These are phyloP conservation scores for Schwanniomyces occidentalis DNA, from an alignment of 805 yeast genomes.

Conservation along the genomic window DNA sequence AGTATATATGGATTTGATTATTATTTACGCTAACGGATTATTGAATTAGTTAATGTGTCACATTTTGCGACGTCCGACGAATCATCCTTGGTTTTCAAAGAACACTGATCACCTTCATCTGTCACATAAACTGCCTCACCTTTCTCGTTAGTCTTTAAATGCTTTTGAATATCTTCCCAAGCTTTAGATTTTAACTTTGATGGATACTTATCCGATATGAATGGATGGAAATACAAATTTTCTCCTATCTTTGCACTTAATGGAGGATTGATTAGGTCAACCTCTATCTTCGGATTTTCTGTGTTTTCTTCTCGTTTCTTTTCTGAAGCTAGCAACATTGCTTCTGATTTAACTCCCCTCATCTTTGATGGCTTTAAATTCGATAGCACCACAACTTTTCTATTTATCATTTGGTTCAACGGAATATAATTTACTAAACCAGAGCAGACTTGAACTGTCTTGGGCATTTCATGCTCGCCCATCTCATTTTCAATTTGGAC, in stretches of 20 bases:
- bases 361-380: slow-evolving; percentile 63
- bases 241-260: slow-evolving; percentile 36
- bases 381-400: slow-evolving; percentile 51
- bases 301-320: slow-evolving; percentile 9
- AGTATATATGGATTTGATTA: not conserved
- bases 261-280: slow-evolving; percentile 53
- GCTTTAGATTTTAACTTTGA: slow-evolving; percentile 31
- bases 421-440: slow-evolving; percentile 54
- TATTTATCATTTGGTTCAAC: slow-evolving; percentile 33
- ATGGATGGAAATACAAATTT: slow-evolving; percentile 35
- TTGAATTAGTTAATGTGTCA: slow-evolving; percentile 2
- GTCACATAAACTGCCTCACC: slow-evolving; percentile 29
- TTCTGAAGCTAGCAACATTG: slow-evolving; percentile 67
- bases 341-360: slow-evolving; percentile 62
- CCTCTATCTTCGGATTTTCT: slow-evolving; percentile 19
- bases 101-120: slow-evolving; percentile 20
- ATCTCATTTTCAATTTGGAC: slow-evolving; percentile 30
- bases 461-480: slow-evolving; percentile 8
- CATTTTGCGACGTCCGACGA: slow-evolving; percentile 6
- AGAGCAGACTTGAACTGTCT: slow-evolving; percentile 52
- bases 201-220: slow-evolving; percentile 11
- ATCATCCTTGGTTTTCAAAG: slow-evolving; percentile 9
- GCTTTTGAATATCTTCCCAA: slow-evolving; percentile 33
- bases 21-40: slow-evolving; percentile 4
- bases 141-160: slow-evolving; percentile 26